A percentile compares a stretch with the other conserved stretches of the same genome.
Conservation (phyloP, 2,329 filamentous ascomycete genomes). For the Hypoxylon sp. region DNA sequence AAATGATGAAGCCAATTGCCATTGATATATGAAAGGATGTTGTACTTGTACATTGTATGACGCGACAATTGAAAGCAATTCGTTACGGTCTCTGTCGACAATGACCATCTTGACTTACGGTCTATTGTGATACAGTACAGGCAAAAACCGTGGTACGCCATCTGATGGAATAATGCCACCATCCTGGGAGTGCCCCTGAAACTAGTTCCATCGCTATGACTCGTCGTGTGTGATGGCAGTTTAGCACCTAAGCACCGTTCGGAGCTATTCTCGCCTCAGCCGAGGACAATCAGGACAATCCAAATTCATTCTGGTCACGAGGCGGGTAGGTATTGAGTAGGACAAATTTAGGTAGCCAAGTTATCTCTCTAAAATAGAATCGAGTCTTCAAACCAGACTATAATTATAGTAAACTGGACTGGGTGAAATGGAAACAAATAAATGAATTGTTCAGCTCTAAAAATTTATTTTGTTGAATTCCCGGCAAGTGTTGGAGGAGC, state of each 20-base stretch:
- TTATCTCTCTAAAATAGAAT: background rate
- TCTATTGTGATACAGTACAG: slow-evolving; percentile 22
- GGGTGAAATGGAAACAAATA: slow-evolving; percentile 14
- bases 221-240: slow-evolving; percentile 42
- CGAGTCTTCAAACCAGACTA: background rate
- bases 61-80: slow-evolving; percentile 1
- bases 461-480: slow-evolving; percentile 20
- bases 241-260: slow-evolving; percentile 44
- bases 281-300: slow-evolving; percentile 27
- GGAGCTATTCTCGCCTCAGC: slow-evolving; percentile 42
- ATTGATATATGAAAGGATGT: background rate
- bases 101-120: slow-evolving; percentile 26
- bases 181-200: slow-evolving; percentile 42
- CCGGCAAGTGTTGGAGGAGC: slow-evolving; percentile 17
- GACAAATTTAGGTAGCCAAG: background rate
- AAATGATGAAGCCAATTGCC: background rate
- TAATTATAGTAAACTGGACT: slow-evolving; percentile 4
- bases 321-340: slow-evolving; percentile 4
- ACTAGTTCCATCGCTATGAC: slow-evolving; percentile 46
- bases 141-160: slow-evolving; percentile 40
- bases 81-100: slow-evolving; percentile 5
- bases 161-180: slow-evolving; percentile 33
- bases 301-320: slow-evolving; percentile 6
- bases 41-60: background rate
- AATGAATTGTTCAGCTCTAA: slow-evolving; percentile 24